A percentile compares a stretch with the other conserved stretches of the same genome.
Conservation (phyloP, 2,329 filamentous ascomycete genomes). For the Phialocephala sp. region DNA sequence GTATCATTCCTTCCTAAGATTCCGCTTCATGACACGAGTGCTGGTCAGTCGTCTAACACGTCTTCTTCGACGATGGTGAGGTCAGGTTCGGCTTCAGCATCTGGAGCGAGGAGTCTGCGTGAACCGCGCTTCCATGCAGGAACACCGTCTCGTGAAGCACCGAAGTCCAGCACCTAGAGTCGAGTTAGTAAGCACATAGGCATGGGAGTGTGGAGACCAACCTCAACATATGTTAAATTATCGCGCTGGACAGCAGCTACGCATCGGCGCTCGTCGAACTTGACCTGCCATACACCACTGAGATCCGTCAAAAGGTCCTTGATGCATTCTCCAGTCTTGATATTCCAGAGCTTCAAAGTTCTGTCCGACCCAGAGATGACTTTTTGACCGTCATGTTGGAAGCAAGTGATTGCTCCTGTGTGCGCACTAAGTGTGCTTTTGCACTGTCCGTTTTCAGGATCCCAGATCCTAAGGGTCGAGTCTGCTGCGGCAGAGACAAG, state of each 20-base stretch:
- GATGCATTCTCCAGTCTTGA: slow-evolving; percentile 88
- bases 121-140: slow-evolving; percentile 77
- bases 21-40: neutral
- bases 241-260: slow-evolving; percentile 96
- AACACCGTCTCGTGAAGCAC: slow-evolving; percentile 87
- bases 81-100: slow-evolving; percentile 25
- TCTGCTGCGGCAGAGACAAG: slow-evolving; percentile 95
- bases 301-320: slow-evolving; percentile 92
- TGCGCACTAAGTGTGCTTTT: slow-evolving; percentile 90
- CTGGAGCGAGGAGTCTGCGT: slow-evolving; percentile 62
- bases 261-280: slow-evolving; percentile 93
- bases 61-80: slow-evolving; percentile 29
- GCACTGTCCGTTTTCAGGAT: slow-evolving; percentile 89
- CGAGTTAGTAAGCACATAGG: slow-evolving; percentile 42
- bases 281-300: slow-evolving; percentile 98
- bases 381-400: slow-evolving; percentile 96
- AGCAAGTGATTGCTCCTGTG: slow-evolving; percentile 97
- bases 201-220: slow-evolving; percentile 51
- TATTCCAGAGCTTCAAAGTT: slow-evolving; percentile 98
- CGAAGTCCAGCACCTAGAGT: slow-evolving; percentile 90
- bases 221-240: slow-evolving; percentile 93
- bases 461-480: slow-evolving; percentile 95
- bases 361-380: slow-evolving; percentile 96
- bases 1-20: slow-evolving; percentile 8
- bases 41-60: slow-evolving; percentile 19